A percentile compares a stretch with the other conserved stretches of the same genome.
Evolutionary conservation across 352 stramenopile species (phyloP).

Genomic region (Pythium periplocum): DNA sequence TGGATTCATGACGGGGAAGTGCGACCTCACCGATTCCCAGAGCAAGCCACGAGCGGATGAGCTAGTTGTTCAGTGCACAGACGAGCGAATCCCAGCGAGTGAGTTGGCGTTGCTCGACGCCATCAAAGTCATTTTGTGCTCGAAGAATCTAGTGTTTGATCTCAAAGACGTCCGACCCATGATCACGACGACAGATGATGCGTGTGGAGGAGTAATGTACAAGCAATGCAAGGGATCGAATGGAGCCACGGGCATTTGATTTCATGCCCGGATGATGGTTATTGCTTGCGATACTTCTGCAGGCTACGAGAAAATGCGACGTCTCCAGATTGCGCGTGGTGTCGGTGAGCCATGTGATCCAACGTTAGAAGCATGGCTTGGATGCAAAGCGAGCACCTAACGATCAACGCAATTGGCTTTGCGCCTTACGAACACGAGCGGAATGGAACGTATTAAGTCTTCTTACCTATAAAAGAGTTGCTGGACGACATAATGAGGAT

Average conservation of each 20-base stretch:
- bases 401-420: too few species aligned
- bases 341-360: constrained; percentile 24
- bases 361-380: constrained; percentile 28
- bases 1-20: constrained; percentile 22
- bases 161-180: constrained; percentile 19
- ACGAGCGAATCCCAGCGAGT: constrained; percentile 15
- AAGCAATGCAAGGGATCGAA: constrained; percentile 21
- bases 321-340: constrained; percentile 22
- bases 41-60: constrained; percentile 20
- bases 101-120: constrained; percentile 15
- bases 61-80: constrained; percentile 15
- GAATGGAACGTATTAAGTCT: too few species aligned
- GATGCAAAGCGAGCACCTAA: constrained; percentile 15
- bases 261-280: constrained; percentile 37
- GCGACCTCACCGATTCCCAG: constrained; percentile 26
- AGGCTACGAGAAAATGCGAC: constrained; percentile 29
- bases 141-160: constrained; percentile 22
- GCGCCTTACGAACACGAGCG: too few species aligned
- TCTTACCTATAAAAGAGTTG: too few species aligned
- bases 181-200: constrained; percentile 17
- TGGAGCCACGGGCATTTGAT: constrained; percentile 26
- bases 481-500: too few species aligned
- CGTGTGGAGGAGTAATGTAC: constrained; percentile 27
- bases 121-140: constrained; percentile 19
- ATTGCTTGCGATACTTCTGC: constrained; percentile 32